Evolutionary conservation across 305 asterid genomes (phyloP).

Genomic region (Caryopteris hybrid): DNA sequence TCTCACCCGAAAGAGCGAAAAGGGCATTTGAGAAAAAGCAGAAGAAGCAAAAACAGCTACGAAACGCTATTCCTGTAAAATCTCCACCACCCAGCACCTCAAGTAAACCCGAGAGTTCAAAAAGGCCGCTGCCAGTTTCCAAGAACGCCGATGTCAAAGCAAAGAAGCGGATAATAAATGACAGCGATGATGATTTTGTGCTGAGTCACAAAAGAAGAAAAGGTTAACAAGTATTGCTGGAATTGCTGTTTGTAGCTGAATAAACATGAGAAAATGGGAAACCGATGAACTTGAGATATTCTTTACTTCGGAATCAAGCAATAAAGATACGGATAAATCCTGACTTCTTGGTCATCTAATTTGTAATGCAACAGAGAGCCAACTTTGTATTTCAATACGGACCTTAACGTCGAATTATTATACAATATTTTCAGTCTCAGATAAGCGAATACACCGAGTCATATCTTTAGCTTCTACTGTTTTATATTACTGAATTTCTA

Average conservation of each 20-base stretch:
- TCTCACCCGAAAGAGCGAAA: constrained; percentile 66
- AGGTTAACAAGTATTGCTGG: constrained; percentile 24
- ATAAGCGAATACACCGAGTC: neutral
- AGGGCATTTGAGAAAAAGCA: constrained; percentile 72
- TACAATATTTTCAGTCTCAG: neutral
- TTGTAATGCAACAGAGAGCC: constrained; percentile 2
- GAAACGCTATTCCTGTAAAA: constrained; percentile 63
- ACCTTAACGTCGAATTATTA: constrained; percentile 5
- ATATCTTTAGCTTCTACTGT: neutral
- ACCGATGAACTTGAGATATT: constrained; percentile 1
- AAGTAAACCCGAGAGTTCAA: constrained; percentile 56
- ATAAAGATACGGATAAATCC: constrained; percentile 15
- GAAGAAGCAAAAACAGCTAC: constrained; percentile 70
- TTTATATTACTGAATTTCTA: neutral
- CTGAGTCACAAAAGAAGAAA: constrained; percentile 65
- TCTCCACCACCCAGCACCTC: constrained; percentile 45
- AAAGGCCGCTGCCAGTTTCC: constrained; percentile 36
- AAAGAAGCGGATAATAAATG: constrained; percentile 41
- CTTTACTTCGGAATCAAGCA: constrained; percentile 12
- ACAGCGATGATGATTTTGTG: constrained; percentile 52
- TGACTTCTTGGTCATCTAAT: neutral
- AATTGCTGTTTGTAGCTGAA: constrained; percentile 11
- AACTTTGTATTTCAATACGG: neutral
- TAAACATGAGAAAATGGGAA: too few species aligned
- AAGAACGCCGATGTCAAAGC: constrained; percentile 58